Conservation (phyloP, 352 stramenopile species). For the Phytophthora pisi region DNA sequence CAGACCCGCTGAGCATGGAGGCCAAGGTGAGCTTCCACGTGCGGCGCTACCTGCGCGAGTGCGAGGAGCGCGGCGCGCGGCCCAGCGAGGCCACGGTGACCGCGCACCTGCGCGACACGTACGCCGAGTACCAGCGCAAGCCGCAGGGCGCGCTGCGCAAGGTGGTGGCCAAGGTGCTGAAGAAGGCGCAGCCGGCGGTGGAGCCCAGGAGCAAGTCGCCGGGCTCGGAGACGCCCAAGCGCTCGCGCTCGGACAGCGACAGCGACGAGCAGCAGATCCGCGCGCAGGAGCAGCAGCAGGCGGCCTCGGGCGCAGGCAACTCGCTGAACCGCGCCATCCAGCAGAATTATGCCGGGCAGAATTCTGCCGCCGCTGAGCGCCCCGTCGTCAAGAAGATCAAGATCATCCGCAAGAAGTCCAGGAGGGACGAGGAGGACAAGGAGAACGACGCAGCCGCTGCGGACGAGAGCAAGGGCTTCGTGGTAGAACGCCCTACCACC, state of each 20-base stretch:
- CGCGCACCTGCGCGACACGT: slow-evolving; percentile 68
- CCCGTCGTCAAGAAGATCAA: slow-evolving; percentile 77
- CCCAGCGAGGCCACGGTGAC: slow-evolving; percentile 72
- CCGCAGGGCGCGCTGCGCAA: slow-evolving; percentile 69
- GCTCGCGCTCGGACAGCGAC: slow-evolving; percentile 56
- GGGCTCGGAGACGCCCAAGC: slow-evolving; percentile 46
- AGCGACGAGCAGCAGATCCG: slow-evolving; percentile 66
- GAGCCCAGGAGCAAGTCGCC: background rate
- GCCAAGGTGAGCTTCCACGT: slow-evolving; percentile 89
- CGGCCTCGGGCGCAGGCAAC: slow-evolving; percentile 44
- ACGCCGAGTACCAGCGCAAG: slow-evolving; percentile 89
- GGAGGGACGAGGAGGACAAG: slow-evolving; percentile 19
- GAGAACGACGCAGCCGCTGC: background rate
- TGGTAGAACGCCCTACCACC: slow-evolving; percentile 76
- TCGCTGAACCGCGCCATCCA: slow-evolving; percentile 83
- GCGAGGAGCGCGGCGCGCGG: slow-evolving; percentile 62
- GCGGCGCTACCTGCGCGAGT: slow-evolving; percentile 82
- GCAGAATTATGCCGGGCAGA: slow-evolving; percentile 62
- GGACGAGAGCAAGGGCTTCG: slow-evolving; percentile 52
- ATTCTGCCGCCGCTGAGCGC: slow-evolving; percentile 23
- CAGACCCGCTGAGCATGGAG: too few relatives aligned
- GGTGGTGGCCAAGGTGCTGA: slow-evolving; percentile 75
- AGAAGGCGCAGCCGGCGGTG: slow-evolving; percentile 40
- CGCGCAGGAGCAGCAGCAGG: slow-evolving; percentile 53
- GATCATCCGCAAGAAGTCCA: slow-evolving; percentile 48